Evolutionary conservation across 352 stramenopile genomes (phyloP), one percentile per base, ranked within the genome.

Genomic region (Pythium rhizo-oryzae): DNA sequence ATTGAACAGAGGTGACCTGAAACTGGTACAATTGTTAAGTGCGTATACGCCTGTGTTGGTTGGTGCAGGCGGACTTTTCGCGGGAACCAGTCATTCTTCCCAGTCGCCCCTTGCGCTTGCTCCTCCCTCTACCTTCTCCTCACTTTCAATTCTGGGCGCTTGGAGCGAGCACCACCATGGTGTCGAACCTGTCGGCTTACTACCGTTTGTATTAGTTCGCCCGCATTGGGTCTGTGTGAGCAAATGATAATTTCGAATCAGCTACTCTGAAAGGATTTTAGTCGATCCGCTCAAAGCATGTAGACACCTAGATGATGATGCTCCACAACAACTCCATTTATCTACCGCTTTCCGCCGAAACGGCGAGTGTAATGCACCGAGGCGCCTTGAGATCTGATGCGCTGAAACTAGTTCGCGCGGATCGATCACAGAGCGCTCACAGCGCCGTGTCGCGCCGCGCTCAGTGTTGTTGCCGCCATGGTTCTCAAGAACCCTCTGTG

Each of bases 241-340:
- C 85, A 92, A 90, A 85, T 93, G 85, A 93, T 93, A 66, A 74
- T 81, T 89, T 75, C 69, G 67, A 93, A 93, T 92, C 85, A 93
- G 85, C 85, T 93, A 93, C 85, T 91, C 85, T 85, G 85, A 93
- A 90, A 87, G 85, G 78, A 82, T 88, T 92, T 93, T 93, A 93
- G 85, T 93, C 85, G 85, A 88, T 82, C 88, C 83, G 78, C 78
- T 63, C 70, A 72, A 87, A 91, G 54, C 74, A 88, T 93, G 85
- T 91, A 85, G 85, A 83, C 59, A 93, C 80, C 46, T 62, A 72
- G 64, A 72, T 82, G 84, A 79, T 93, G 85, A 93, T 93, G 85
- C 85, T 93, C 84, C 74, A 23, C 49, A 53, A 43, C 39, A 9
- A 37, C 5, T 46, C 44, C n/a, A 64, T 12, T 56, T 33, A 33